Evolutionary conservation across 371 early-diverging fungal species (phyloP).

Genomic region (Rhizopus arrhizus): DNA sequence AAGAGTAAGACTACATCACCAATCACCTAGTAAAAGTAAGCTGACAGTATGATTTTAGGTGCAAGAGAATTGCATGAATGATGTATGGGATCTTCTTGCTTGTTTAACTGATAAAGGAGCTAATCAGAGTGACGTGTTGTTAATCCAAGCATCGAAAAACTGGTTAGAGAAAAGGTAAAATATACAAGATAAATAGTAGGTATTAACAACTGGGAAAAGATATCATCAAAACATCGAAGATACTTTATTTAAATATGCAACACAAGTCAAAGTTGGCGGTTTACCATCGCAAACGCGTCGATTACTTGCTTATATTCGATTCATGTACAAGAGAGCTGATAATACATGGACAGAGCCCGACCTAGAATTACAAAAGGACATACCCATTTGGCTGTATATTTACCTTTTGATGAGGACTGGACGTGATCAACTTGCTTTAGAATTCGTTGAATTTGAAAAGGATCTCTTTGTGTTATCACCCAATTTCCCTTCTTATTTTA

Average conservation of each 20-base stretch:
- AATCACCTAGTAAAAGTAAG: too few relatives aligned
- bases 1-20: neutral
- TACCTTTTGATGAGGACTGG: slow-evolving; percentile 82
- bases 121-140: neutral
- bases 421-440: slow-evolving; percentile 60
- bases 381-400: slow-evolving; percentile 84
- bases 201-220: neutral
- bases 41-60: too few relatives aligned
- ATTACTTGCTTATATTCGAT: slow-evolving; percentile 5
- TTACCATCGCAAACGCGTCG: slow-evolving; percentile 14
- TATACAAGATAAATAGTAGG: neutral
- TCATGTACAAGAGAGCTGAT: neutral
- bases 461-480: slow-evolving; percentile 56
- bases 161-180: slow-evolving; percentile 28
- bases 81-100: slow-evolving; percentile 22
- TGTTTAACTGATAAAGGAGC: neutral
- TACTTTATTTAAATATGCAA: slow-evolving; percentile 14
- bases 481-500: slow-evolving; percentile 62
- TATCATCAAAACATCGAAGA: slow-evolving; percentile 13
- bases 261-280: slow-evolving; percentile 15
- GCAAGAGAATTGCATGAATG: neutral
- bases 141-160: slow-evolving; percentile 10
- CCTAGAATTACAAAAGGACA: slow-evolving; percentile 54
- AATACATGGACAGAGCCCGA: slow-evolving; percentile 1
- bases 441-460: slow-evolving; percentile 60